Evolutionary conservation across 2,329 filamentous ascomycete genomes (phyloP), one percentile per base, ranked within the genome.

Genomic region (Aspergillus novoparasiticus): DNA sequence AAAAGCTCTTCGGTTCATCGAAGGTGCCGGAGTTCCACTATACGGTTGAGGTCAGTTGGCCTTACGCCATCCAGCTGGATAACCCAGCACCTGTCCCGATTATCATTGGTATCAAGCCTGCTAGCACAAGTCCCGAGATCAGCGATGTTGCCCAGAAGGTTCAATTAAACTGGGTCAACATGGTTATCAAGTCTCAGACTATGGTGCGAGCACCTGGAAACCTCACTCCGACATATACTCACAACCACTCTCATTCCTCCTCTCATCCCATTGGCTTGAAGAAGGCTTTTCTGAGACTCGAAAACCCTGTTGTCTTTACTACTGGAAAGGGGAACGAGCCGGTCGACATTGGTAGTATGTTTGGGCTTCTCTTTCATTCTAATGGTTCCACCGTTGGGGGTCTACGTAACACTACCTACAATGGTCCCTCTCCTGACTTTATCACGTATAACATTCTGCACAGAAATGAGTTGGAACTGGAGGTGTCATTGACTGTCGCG

Each of bases 11-110:
- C 5, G 64, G 64, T 2, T 72, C 73, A 0, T 73, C 76, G 12
- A 77, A 72, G n/a, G 71, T 78, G 0, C 80, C 80, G 0, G 39
- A 57, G 1, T 71, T 79, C 2, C 34, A 26, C 0, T 79, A 73
- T 45, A 59, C 64, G 0, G 21, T 78, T 0, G 58, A 73, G 6
- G 57, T 76, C 1, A 64, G 69, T 2, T 64, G 68, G 1, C 79
- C 79, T 0, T 55, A 54, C 0, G 62, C 72, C 0, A 65, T 81
- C 46, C 65, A 71, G 30, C 34, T 72, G 6, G 58, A 61, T 16
- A 55, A 64, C 30, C 57, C 59, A n/a, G 39, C 32, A 5, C 64
- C 68, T 6, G 56, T 72, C 9, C 65, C 64, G 3, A 26, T 72
- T 10, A 48, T 51, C 5, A 30, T 72, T 4, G 32, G 63, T 8